phyloP scores from a whole-genome alignment of 1,139 yeast genomes.

The Tardiomyces blankii region DNA sequence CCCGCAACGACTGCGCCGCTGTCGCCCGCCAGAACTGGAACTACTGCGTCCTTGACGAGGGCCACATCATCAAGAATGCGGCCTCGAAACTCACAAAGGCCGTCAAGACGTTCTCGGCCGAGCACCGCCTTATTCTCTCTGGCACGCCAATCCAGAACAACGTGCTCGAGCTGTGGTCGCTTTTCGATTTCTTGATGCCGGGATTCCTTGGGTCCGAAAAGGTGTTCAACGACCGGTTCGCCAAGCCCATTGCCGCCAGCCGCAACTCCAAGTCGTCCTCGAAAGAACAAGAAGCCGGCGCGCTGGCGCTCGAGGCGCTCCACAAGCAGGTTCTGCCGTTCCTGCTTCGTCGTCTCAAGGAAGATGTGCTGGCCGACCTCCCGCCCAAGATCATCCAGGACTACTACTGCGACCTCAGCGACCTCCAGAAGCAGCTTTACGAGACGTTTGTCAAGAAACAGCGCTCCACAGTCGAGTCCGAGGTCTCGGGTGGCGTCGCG shows the following conservation, averaged over 20 bases:
- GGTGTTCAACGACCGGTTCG: slow-evolving; percentile 87
- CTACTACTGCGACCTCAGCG: slow-evolving; percentile 92
- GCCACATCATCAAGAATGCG: slow-evolving; percentile 92
- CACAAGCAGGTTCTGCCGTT: slow-evolving; percentile 97
- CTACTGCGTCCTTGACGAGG: slow-evolving; percentile 95
- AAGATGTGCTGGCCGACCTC: slow-evolving; percentile 88
- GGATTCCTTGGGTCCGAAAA: slow-evolving; percentile 96
- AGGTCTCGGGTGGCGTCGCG: too few species aligned
- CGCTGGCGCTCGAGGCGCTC: slow-evolving; percentile 85
- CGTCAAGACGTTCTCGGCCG: slow-evolving; percentile 72
- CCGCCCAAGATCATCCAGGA: slow-evolving; percentile 99
- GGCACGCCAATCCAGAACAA: slow-evolving; percentile 99
- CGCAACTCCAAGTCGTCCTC: slow-evolving; percentile 85
- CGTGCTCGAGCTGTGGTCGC: slow-evolving; percentile 92
- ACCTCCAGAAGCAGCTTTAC: slow-evolving; percentile 76
- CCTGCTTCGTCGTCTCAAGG: slow-evolving; percentile 89
- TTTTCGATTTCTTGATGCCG: slow-evolving; percentile 97
- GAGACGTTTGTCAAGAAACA: slow-evolving; percentile 88
- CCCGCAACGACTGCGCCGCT: slow-evolving; percentile 75
- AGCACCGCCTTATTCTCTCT: slow-evolving; percentile 80
- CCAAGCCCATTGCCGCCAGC: slow-evolving; percentile 94
- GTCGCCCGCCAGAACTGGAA: slow-evolving; percentile 60
- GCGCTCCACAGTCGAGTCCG: slow-evolving; percentile 57
- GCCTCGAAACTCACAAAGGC: slow-evolving; percentile 80
- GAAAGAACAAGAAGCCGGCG: slow-evolving; percentile 95